Evolutionary conservation across 306 rosid species (phyloP).

Genomic region (Trifolium dubium): DNA sequence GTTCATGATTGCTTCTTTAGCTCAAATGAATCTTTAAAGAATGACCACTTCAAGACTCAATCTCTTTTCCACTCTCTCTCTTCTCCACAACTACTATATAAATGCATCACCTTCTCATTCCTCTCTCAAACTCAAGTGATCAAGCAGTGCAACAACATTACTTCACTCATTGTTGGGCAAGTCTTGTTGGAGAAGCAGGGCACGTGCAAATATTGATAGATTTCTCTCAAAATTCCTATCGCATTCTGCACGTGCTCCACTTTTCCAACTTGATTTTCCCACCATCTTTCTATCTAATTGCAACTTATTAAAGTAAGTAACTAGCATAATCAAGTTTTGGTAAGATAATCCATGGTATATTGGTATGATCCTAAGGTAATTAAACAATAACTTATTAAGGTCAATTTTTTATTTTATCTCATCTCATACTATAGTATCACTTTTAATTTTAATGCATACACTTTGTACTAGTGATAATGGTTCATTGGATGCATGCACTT

Average conservation of each 20-base stretch:
- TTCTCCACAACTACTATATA: slow-evolving; percentile 38
- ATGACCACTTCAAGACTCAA: slow-evolving; percentile 78
- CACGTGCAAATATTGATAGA: slow-evolving; percentile 67
- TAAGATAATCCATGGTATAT: not conserved
- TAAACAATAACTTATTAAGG: not conserved
- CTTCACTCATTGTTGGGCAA: slow-evolving; percentile 50
- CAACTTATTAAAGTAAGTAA: not conserved
- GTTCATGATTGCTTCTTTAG: slow-evolving; percentile 44
- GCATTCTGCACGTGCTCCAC: slow-evolving; percentile 89
- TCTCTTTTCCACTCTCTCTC: slow-evolving; percentile 48
- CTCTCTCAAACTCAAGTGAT: slow-evolving; percentile 18
- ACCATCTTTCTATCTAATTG: slow-evolving; percentile 38
- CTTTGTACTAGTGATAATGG: not conserved
- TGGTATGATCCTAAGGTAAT: not conserved
- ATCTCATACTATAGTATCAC: not conserved
- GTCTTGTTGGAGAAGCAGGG: slow-evolving; percentile 99
- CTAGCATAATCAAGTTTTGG: not conserved
- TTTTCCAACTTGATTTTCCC: slow-evolving; percentile 85
- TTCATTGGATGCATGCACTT: not conserved
- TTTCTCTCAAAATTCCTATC: not conserved
- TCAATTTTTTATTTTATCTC: not conserved
- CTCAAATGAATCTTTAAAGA: slow-evolving; percentile 56
- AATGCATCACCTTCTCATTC: slow-evolving; percentile 36
- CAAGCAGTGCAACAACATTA: slow-evolving; percentile 20
- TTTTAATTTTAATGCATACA: not conserved